phyloP scores from a whole-genome alignment of 1,284 basidiomycete genomes.

The Inonotus obliquus region DNA sequence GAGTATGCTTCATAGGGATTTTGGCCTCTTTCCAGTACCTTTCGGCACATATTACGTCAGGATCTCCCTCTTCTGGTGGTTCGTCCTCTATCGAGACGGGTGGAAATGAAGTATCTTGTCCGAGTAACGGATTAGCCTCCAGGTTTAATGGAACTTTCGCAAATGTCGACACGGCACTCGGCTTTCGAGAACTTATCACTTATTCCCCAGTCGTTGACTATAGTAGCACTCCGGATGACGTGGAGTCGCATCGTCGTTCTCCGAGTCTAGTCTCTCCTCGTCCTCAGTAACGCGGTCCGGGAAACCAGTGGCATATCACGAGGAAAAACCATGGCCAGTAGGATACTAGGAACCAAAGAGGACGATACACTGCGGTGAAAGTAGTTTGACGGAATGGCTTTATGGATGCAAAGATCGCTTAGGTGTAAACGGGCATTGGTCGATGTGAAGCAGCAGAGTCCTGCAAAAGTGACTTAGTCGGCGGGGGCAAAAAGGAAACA shows the following conservation, averaged over 20 bases:
- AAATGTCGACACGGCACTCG: conserved; percentile 29
- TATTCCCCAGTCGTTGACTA: conserved; percentile 23
- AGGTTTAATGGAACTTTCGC: conserved; percentile 26
- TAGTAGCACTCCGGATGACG: background rate
- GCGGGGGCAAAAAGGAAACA: too few relatives aligned
- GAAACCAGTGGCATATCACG: conserved; percentile 37
- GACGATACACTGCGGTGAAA: conserved; percentile 42
- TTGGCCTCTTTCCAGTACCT: conserved; percentile 55
- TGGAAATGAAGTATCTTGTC: conserved; percentile 37
- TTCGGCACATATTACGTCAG: conserved; percentile 25
- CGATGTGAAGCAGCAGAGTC: too few relatives aligned
- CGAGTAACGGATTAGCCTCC: conserved; percentile 50
- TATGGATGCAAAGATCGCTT: background rate
- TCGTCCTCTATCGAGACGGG: conserved; percentile 37
- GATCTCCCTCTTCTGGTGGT: conserved; percentile 24
- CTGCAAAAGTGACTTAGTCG: too few relatives aligned
- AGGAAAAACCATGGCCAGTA: conserved; percentile 57
- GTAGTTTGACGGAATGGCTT: conserved; percentile 41
- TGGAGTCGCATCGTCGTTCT: background rate
- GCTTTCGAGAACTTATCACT: conserved; percentile 30
- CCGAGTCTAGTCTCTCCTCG: conserved; percentile 2
- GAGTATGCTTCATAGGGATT: conserved; percentile 57
- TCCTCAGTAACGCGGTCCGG: conserved; percentile 16
- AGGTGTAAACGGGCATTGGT: too few relatives aligned
- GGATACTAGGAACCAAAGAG: conserved; percentile 56